A percentile compares a stretch with the other conserved stretches of the same genome.
phyloP scores from a whole-genome alignment of 352 stramenopile genomes.

The Pythium monospermum region DNA sequence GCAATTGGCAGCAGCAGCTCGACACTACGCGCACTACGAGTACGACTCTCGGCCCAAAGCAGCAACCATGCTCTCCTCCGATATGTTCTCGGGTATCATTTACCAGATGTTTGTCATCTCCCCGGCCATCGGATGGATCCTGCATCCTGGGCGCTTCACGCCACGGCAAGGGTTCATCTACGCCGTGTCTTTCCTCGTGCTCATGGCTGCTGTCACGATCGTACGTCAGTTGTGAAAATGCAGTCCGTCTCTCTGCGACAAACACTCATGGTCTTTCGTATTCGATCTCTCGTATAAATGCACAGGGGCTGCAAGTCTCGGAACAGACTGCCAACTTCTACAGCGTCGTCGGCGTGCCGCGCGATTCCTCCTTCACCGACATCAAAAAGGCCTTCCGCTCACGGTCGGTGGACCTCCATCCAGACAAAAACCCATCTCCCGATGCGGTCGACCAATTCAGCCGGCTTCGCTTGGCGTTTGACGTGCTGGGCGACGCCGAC shows the following conservation, averaged over 20 bases:
- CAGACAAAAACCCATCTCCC: constrained; percentile 95
- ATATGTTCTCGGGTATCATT: constrained; percentile 62
- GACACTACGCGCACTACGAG: too few species aligned
- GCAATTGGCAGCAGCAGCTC: too few species aligned
- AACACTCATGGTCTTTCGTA: background rate
- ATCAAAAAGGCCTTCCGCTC: constrained; percentile 97
- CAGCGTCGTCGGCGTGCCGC: constrained; percentile 83
- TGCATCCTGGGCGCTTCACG: constrained; percentile 91
- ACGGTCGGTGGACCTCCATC: constrained; percentile 93
- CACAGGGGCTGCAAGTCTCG: constrained; percentile 77
- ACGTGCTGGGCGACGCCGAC: constrained; percentile 89
- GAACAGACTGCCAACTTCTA: constrained; percentile 95
- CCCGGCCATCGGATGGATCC: constrained; percentile 94
- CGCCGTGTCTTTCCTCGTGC: constrained; percentile 92
- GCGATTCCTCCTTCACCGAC: constrained; percentile 88
- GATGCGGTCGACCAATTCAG: constrained; percentile 92
- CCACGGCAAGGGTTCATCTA: constrained; percentile 91
- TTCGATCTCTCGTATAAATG: background rate
- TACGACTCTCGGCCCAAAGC: constrained; percentile 21
- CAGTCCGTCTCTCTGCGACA: too few species aligned
- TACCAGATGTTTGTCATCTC: constrained; percentile 77
- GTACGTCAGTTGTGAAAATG: constrained; percentile 32
- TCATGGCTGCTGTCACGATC: constrained; percentile 90
- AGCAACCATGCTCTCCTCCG: constrained; percentile 26
- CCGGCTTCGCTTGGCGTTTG: constrained; percentile 91